Base-by-base conservation (phyloP, 2,329 filamentous ascomycete genomes). In the Scedosporium dehoogii region DNA sequence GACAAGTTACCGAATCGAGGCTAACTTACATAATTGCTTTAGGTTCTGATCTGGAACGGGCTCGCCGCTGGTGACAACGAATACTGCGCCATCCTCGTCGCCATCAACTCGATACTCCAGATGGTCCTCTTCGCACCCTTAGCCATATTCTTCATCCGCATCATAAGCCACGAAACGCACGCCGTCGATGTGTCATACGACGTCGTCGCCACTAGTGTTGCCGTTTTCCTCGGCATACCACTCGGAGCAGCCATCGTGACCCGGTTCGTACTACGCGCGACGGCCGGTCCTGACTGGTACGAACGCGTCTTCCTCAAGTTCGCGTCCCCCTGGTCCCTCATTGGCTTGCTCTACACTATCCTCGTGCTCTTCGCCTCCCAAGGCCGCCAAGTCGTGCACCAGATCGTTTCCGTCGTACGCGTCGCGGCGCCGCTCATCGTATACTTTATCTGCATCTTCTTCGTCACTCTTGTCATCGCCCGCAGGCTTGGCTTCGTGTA, bases 281-380 rank as follows among this genome's bases (percentile, higher is more conserved):
- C 86, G 0, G 71, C 81, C 3, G 83, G 86, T 3, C 72, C 79
- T 1, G 73, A 75, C 0, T 87, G 83, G 78, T 96, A 92, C 70
- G 80, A 90, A 44, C 71, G 77, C 2, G 78, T 82, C 3, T 94
- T 96, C 71, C 71, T 96, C n/a, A 83, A 81, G 41, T 86, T 82
- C 70, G 78, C 85, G 2, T 82, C 85, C 0, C 92, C 91, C 0
- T 88, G 85, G 80, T 93, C 90, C 0, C 80, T 96, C 2, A 84
- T 96, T 66, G 92, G 91, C 0, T 80, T 97, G 4, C 76, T 96
- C 1, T 96, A 92, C 76, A 96, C 91, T 1, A 94, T 96, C 67
- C 73, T 94, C 6, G 86, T 96, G 1, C 80, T 96, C 2, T 96
- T 96, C 71, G 91, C 89, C 0, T 90, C 87, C 1, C 91, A 96